Percentiles rank a stretch among this genome's conserved stretches.
phyloP scores from a whole-genome alignment of 495 filamentous ascomycete species.

The Chlorociboria aeruginascens region DNA sequence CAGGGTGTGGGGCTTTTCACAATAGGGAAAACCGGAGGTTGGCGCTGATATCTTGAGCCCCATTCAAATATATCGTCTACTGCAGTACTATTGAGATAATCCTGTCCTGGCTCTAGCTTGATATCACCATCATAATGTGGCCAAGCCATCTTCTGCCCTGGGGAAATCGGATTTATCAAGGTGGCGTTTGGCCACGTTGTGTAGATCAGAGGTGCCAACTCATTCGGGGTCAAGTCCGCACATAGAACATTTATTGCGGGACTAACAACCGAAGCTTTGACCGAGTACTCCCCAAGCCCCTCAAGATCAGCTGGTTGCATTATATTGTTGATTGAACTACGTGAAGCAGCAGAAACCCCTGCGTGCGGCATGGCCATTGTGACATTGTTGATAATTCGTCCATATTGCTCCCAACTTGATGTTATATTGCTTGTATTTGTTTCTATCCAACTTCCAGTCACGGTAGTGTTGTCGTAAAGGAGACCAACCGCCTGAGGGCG shows the following conservation, averaged over 20 bases:
- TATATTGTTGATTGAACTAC: conserved; percentile 46
- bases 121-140: conserved; percentile 20
- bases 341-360: conserved; percentile 49
- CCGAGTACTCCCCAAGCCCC: conserved; percentile 51
- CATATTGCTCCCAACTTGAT: conserved; percentile 29
- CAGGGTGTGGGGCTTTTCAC: conserved; percentile 16
- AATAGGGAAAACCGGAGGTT: conserved; percentile 52
- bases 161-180: conserved; percentile 13
- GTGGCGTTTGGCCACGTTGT: conserved; percentile 38
- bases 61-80: conserved; percentile 63
- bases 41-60: conserved; percentile 34
- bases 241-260: conserved; percentile 62
- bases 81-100: conserved; percentile 42
- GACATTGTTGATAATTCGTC: conserved; percentile 55
- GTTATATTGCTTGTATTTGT: conserved; percentile 32
- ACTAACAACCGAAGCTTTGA: conserved; percentile 52
- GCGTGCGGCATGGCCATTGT: conserved; percentile 64
- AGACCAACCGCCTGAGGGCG: conserved; percentile 43
- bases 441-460: conserved; percentile 49
- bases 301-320: conserved; percentile 50
- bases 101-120: conserved; percentile 15
- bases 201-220: conserved; percentile 52
- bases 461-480: conserved; percentile 53
- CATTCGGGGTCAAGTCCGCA: conserved; percentile 41
- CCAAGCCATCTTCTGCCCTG: conserved; percentile 13